Conservation (phyloP, 495 filamentous ascomycete species). For the Penicillium argentinense region DNA sequence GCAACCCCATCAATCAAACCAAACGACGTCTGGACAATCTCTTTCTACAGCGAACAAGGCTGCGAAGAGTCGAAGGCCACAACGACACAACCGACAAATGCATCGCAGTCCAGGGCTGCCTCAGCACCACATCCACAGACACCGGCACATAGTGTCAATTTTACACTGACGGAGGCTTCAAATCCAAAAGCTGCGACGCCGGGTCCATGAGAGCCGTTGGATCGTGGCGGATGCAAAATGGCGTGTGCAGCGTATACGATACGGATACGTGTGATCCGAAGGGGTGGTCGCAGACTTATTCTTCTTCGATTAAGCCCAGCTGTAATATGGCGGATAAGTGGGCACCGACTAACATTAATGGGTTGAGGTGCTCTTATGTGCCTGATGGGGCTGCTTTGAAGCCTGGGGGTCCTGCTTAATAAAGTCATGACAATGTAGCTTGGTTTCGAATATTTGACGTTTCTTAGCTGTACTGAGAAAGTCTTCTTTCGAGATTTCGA, state of each 20-base stretch:
- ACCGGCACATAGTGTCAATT: constrained; percentile 8
- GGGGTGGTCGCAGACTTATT: background rate
- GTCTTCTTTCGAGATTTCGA: background rate
- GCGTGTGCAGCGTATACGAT: background rate
- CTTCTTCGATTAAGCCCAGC: background rate
- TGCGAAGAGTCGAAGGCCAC: constrained; percentile 12
- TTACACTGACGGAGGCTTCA: constrained; percentile 3
- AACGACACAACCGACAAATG: background rate
- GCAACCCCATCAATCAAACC: too few relatives aligned
- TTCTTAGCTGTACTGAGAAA: too few relatives aligned
- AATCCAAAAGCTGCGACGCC: constrained; percentile 1
- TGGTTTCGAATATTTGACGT: too few relatives aligned
- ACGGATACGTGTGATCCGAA: background rate
- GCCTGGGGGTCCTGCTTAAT: too few relatives aligned
- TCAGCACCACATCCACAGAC: background rate
- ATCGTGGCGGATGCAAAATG: constrained; percentile 8
- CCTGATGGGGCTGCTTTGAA: too few relatives aligned
- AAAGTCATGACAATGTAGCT: too few relatives aligned
- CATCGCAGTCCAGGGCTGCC: background rate
- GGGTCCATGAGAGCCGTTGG: background rate
- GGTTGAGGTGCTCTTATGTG: background rate
- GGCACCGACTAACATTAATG: background rate
- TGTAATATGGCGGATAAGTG: background rate
- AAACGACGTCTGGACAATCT: constrained; percentile 4
- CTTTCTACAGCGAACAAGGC: background rate